phyloP scores from a whole-genome alignment of 208 protist genomes.

The Trypanosoma avium region DNA sequence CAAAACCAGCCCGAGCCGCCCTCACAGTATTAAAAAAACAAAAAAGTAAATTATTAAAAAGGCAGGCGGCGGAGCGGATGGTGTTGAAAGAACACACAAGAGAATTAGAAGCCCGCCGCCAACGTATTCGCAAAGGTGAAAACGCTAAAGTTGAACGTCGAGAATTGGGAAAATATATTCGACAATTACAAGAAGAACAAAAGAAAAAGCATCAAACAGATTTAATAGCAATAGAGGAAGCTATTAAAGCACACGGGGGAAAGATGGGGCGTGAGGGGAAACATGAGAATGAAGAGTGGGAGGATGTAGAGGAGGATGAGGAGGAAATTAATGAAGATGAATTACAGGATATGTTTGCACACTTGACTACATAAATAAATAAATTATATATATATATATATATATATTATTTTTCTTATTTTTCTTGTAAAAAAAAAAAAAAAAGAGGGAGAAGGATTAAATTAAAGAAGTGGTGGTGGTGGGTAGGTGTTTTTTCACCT shows the following conservation, averaged over 20 bases:
- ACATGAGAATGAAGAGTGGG: slow-evolving; percentile 53
- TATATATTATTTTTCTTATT: slow-evolving; percentile 7
- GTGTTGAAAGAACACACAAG: slow-evolving; percentile 81
- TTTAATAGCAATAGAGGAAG: slow-evolving; percentile 53
- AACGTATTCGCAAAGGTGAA: slow-evolving; percentile 65
- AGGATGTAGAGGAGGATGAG: slow-evolving; percentile 33
- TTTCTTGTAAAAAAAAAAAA: slow-evolving; percentile 4
- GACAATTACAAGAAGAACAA: slow-evolving; percentile 78
- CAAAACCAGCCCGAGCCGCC: neutral
- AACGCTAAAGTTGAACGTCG: slow-evolving; percentile 82
- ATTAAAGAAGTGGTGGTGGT: too few relatives aligned
- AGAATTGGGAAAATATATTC: slow-evolving; percentile 89
- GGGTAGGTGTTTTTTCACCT: too few relatives aligned
- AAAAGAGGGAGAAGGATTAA: neutral
- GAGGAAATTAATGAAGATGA: slow-evolving; percentile 49
- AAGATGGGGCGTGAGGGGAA: slow-evolving; percentile 29
- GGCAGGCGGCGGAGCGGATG: slow-evolving; percentile 80
- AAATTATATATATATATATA: neutral
- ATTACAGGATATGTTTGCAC: slow-evolving; percentile 83
- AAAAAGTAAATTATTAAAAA: slow-evolving; percentile 64
- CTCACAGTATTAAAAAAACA: slow-evolving; percentile 33
- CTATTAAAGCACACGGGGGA: slow-evolving; percentile 45
- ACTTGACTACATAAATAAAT: slow-evolving; percentile 77
- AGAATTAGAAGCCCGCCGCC: slow-evolving; percentile 61
- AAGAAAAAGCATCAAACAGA: slow-evolving; percentile 74